A percentile compares a stretch with the other conserved stretches of the same genome.
phyloP scores from a whole-genome alignment of 164 flowering plant species.

The Aristolochia fimbriata region DNA sequence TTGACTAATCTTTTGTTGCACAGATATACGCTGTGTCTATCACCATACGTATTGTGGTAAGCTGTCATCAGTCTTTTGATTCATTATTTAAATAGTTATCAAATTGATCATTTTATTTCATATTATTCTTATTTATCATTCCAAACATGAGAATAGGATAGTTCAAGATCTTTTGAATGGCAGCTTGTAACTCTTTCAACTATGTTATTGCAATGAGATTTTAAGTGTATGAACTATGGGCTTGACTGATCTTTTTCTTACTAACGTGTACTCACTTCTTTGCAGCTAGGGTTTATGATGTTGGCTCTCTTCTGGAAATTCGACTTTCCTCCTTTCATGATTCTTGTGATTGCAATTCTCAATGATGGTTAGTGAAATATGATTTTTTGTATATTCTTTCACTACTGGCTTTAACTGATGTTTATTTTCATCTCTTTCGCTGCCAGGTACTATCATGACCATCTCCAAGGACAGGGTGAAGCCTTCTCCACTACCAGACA shows the following conservation, averaged over 20 bases:
- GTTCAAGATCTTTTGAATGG: no score
- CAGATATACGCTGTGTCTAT: slow-evolving; percentile 77
- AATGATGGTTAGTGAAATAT: slow-evolving; percentile 44
- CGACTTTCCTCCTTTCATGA: slow-evolving; percentile 65
- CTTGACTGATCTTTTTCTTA: no score
- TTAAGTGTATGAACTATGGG: no score
- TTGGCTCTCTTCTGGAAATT: slow-evolving; percentile 42
- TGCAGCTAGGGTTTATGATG: slow-evolving; percentile 57
- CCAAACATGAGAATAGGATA: no score
- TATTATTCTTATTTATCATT: no score
- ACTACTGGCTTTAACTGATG: not conserved
- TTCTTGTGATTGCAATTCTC: slow-evolving; percentile 58
- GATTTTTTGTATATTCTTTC: not conserved
- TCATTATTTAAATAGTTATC: not conserved
- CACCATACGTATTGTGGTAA: slow-evolving; percentile 70
- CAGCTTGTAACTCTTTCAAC: not conserved
- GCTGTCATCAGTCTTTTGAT: slow-evolving; percentile 7
- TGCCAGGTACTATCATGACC: slow-evolving; percentile 65
- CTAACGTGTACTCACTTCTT: not conserved
- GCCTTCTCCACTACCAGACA: slow-evolving; percentile 62
- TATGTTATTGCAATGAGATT: no score
- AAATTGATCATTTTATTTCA: no score
- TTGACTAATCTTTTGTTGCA: slow-evolving; percentile 3
- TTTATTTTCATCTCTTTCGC: not conserved
- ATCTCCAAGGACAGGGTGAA: slow-evolving; percentile 67